These are phyloP conservation scores for Penicillium sp. DNA, from an alignment of 2,329 filamentous ascomycete genomes.

Conservation along the genomic window DNA sequence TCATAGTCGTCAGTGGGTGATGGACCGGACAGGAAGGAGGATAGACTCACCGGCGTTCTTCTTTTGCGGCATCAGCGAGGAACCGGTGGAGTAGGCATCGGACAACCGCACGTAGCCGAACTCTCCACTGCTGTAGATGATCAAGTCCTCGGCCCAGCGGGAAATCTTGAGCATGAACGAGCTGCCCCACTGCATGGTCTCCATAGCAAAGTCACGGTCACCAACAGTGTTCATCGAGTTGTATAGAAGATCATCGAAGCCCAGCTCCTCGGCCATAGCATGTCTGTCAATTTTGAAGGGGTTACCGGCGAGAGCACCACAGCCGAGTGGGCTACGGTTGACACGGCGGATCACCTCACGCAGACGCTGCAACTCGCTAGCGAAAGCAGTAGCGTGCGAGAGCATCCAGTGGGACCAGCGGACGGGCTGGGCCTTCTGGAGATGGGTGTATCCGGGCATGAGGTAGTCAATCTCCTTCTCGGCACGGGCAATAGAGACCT, in stretches of 20 bases:
- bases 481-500: slow-evolving; percentile 64
- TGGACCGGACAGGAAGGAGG: no score
- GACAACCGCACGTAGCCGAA: slow-evolving; percentile 72
- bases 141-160: slow-evolving; percentile 79
- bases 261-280: slow-evolving; percentile 72
- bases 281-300: slow-evolving; percentile 76
- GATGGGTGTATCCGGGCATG: slow-evolving; percentile 86
- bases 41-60: slow-evolving; percentile 55
- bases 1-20: background rate
- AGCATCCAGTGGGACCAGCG: slow-evolving; percentile 79
- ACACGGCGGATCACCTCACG: slow-evolving; percentile 69
- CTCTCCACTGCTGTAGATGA: slow-evolving; percentile 72
- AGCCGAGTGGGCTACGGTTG: slow-evolving; percentile 66
- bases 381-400: slow-evolving; percentile 67
- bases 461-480: slow-evolving; percentile 70
- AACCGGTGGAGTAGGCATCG: slow-evolving; percentile 75
- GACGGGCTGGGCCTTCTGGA: slow-evolving; percentile 77
- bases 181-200: slow-evolving; percentile 74
- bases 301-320: slow-evolving; percentile 75
- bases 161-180: slow-evolving; percentile 76
- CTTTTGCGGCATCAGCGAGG: slow-evolving; percentile 76
- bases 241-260: slow-evolving; percentile 68
- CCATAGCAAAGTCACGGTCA: slow-evolving; percentile 77
- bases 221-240: slow-evolving; percentile 73
- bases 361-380: slow-evolving; percentile 70